Base-by-base conservation (phyloP, 495 filamentous ascomycete species). In the Amorphotheca resinae region DNA sequence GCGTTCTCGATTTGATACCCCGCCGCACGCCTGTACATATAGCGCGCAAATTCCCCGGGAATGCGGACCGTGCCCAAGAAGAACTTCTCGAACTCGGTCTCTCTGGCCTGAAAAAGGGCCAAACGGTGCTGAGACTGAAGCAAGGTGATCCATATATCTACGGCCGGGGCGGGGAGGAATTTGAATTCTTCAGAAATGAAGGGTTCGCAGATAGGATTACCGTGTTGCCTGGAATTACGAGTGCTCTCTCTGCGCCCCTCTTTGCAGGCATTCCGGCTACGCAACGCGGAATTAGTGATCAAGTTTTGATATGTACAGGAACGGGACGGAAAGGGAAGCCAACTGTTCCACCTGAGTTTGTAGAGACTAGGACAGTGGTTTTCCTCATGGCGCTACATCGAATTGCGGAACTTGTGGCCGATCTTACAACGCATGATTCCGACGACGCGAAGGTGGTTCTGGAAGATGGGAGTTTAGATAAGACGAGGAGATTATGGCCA, bases 71-170 rank as follows among this genome's bases (percentile, higher is more conserved):
- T 28, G 91, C 91, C 0, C 93, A 98, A 58, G 79, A 84, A 46
- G 91, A 98, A 59, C 76, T 98, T 12, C 73, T 95, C n/a, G 64
- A 72, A 25, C 68, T 86, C 53, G 91, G 85, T 0, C 66, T 94
- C 12, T 73, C 72, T 11, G 83, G 77, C 9, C 64, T 89, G 16
- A 65, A 72, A 26, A 69, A 70, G 3, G 93, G 93, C 11, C 69
- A 80, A 50, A 82, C 74, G 1, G 91, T 96, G 0, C 69, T 98
- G 17, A 72, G 91, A 4, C 66, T 98, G 18, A 98, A 98, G 63
- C 91, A 98, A 56, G 91, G 91, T 15, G 91, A 98, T 55, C 91
- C 91, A 0, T 98, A 93, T 59, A 73, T 98, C 18, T 98, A 95
- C 60, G 91, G 91, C 17, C 76, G 91, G 32, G 91, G 91, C 46